phyloP scores from a whole-genome alignment of 1,139 yeast genomes.

The Zhuliangozyma parablackwelliae region DNA sequence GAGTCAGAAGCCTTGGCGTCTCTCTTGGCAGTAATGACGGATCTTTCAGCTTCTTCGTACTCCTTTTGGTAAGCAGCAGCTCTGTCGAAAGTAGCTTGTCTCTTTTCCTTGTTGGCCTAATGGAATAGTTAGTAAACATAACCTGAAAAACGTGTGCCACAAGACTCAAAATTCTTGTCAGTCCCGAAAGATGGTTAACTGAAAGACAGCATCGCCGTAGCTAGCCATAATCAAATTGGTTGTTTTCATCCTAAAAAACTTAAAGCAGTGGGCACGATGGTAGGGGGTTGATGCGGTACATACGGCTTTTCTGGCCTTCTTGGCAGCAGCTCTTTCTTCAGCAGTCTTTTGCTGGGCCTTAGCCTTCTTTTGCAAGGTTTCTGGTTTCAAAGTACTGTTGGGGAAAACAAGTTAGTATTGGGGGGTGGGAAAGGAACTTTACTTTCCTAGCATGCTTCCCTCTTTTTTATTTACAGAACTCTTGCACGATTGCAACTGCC shows the following conservation, averaged over 20 bases:
- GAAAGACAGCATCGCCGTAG: constrained; percentile 87
- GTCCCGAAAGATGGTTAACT: constrained; percentile 99
- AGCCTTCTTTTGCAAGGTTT: constrained; percentile 92
- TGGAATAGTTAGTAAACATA: constrained; percentile 31
- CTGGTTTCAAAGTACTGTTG: constrained; percentile 57
- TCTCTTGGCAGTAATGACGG: constrained; percentile 88
- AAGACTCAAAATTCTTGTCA: constrained; percentile 41
- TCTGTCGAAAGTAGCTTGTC: constrained; percentile 93
- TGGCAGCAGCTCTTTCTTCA: constrained; percentile 84
- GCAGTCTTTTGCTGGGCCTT: constrained; percentile 86
- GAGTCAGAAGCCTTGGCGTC: constrained; percentile 95
- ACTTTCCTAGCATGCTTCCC: constrained; percentile 12
- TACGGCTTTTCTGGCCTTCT: constrained; percentile 85
- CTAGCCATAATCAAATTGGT: constrained; percentile 69
- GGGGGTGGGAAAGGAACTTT: constrained; percentile 3
- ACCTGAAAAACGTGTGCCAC: not conserved
- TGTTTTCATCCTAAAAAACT: constrained; percentile 59
- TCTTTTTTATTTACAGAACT: constrained; percentile 5
- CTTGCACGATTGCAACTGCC: constrained; percentile 15
- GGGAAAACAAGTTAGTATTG: constrained; percentile 29
- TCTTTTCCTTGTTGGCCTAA: constrained; percentile 84
- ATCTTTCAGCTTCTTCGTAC: constrained; percentile 93
- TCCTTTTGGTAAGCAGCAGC: constrained; percentile 98
- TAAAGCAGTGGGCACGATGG: constrained; percentile 4
- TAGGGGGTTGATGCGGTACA: constrained; percentile 34